Base-by-base conservation (phyloP, 768 basidiomycete species). In the Hemileccinum rubropunctum region DNA sequence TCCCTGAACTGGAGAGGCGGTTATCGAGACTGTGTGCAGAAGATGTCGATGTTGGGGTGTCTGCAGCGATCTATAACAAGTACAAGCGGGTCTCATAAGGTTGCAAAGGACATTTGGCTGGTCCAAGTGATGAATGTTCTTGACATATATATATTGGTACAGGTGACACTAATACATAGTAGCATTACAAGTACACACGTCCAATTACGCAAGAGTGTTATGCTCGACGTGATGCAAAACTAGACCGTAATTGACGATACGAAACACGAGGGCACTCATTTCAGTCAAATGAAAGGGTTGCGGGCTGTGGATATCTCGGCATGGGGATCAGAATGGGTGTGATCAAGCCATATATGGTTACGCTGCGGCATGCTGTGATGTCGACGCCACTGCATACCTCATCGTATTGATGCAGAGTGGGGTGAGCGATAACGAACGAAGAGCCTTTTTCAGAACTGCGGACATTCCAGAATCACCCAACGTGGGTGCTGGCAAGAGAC, bases 1-100 rank as follows among this genome's bases (percentile, higher is more conserved):
- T 51, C n/a, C 58, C 58, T 4, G 57, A 62, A 33, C 52, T 66
- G 50, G 64, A 66, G 55, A 41, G 18, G 17, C 64, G 58, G 2
- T 57, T 66, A 9, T 47, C 26, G 37, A 50, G 17, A 35, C 9
- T 67, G 34, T 67, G 65, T 30, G 57, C 55, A 6, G 53, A 45
- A 2, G 54, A 67, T 5, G 63, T 66, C 3, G 64, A 66, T n/a
- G 63, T 66, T 14, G 64, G 64, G 2, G 64, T 67, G 35, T 67
- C 64, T 21, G 43, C 58, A 3, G 64, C 62, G 0, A 56, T 63
- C 6, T 66, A 66, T 46, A 66, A 66, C 55, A 66, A 60, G 54
- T 66, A 66, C 57, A 66, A 66, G 47, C 65, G 64, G 9, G 64
- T 66, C 9, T 66, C 64, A 2, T 66, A 52, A 50, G 21, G 8